These are phyloP conservation scores for Trichophyton mentagrophytes DNA, from an alignment of 2,329 filamentous ascomycete genomes.

Conservation along the genomic window DNA sequence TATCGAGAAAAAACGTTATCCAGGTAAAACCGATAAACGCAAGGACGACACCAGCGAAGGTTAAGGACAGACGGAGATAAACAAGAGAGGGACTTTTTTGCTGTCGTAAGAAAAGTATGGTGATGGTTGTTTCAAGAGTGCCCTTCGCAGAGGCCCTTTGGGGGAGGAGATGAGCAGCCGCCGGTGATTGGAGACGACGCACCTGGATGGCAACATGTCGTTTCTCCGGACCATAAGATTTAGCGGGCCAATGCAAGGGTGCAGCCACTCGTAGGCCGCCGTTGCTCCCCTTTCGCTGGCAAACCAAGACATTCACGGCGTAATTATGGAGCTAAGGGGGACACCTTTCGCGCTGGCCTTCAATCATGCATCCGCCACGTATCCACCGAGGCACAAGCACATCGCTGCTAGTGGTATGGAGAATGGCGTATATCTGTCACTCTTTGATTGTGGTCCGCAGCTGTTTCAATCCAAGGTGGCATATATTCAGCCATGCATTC, in stretches of 20 bases:
- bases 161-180: not conserved
- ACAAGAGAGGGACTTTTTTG: not conserved
- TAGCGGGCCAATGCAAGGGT: not conserved
- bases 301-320: slow-evolving; percentile 1
- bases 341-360: not conserved
- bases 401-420: not conserved
- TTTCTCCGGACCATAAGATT: not conserved
- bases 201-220: not conserved
- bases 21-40: not conserved
- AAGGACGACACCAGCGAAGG: not conserved
- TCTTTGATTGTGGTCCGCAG: not conserved
- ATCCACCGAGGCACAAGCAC: not conserved
- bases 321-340: not conserved
- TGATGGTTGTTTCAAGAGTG: not conserved
- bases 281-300: not conserved
- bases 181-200: not conserved
- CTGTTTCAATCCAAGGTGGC: not conserved
- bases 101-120: not conserved
- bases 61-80: not conserved
- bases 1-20: not conserved
- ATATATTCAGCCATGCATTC: not conserved
- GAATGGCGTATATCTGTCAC: not conserved
- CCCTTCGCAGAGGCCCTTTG: not conserved
- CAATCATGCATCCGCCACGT: slow-evolving; percentile 1
- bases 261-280: not conserved